Percentiles rank a stretch among this genome's conserved stretches.
phyloP scores from a whole-genome alignment of 2,329 filamentous ascomycete species.

The Stachybotrys echinatus region DNA sequence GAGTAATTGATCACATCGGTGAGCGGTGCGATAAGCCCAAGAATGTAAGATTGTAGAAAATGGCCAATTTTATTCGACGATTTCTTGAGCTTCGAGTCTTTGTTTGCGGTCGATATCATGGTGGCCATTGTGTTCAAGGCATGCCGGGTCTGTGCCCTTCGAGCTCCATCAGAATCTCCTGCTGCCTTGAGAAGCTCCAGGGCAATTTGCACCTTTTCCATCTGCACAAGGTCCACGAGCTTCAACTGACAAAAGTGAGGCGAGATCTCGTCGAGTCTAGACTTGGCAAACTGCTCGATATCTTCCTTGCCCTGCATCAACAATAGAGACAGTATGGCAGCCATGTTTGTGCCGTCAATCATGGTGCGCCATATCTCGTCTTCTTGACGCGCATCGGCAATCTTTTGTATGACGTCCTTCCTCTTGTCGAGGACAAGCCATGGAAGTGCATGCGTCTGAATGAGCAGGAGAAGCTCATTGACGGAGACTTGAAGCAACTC shows the following conservation, averaged over 20 bases:
- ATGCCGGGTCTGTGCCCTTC: slow-evolving; percentile 44
- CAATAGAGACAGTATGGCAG: slow-evolving; percentile 53
- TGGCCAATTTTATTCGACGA: slow-evolving; percentile 54
- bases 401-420: slow-evolving; percentile 71
- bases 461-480: slow-evolving; percentile 65
- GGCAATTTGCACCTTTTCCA: slow-evolving; percentile 69
- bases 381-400: slow-evolving; percentile 73
- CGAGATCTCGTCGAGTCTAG: slow-evolving; percentile 63
- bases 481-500: slow-evolving; percentile 75
- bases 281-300: slow-evolving; percentile 61
- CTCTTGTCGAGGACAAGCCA: slow-evolving; percentile 78
- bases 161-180: slow-evolving; percentile 59
- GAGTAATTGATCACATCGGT: slow-evolving; percentile 73
- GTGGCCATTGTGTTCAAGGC: slow-evolving; percentile 42
- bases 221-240: slow-evolving; percentile 64
- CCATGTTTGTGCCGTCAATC: slow-evolving; percentile 51
- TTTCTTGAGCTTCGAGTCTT: slow-evolving; percentile 41
- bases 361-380: slow-evolving; percentile 53
- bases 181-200: slow-evolving; percentile 78
- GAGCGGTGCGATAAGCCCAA: slow-evolving; percentile 81
- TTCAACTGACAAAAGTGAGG: slow-evolving; percentile 62
- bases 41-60: slow-evolving; percentile 77
- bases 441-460: slow-evolving; percentile 78
- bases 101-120: slow-evolving; percentile 32
- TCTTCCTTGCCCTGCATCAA: slow-evolving; percentile 52